A percentile compares a stretch with the other conserved stretches of the same genome.
Conservation (phyloP, 805 yeast species). For the Cyberlindnera xylosilytica region DNA sequence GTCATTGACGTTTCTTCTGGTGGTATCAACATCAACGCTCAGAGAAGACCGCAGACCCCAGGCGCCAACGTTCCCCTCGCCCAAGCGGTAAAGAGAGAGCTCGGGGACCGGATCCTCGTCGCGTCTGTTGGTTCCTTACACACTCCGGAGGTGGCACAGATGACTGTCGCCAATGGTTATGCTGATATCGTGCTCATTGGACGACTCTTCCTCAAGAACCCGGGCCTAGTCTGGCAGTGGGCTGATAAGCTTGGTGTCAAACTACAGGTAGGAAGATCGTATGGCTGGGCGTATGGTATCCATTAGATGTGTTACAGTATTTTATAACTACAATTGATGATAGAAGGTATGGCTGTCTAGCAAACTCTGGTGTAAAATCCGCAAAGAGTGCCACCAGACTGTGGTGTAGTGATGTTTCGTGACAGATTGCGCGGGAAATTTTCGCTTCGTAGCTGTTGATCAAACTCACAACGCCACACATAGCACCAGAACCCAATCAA, state of each 20-base stretch:
- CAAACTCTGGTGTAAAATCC: too few species aligned
- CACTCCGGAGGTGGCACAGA: not conserved
- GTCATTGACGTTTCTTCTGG: not conserved
- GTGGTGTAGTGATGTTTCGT: constrained; percentile 2
- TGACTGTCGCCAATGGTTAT: constrained; percentile 34
- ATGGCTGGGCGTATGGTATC: not conserved
- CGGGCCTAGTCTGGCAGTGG: constrained; percentile 45
- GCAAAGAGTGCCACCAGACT: too few species aligned
- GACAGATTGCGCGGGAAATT: too few species aligned
- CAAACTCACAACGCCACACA: not conserved
- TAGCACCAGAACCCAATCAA: too few species aligned
- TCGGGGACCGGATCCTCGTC: not conserved
- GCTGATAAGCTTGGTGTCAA: constrained; percentile 33
- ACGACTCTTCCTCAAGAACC: constrained; percentile 41
- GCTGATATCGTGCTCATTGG: constrained; percentile 49
- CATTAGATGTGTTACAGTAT: too few species aligned
- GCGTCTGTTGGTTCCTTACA: not conserved
- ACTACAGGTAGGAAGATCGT: not conserved
- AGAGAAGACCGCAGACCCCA: not conserved
- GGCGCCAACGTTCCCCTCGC: not conserved
- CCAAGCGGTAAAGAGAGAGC: not conserved
- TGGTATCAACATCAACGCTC: not conserved
- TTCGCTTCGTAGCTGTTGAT: too few species aligned
- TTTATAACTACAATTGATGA: too few species aligned
- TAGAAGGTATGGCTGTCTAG: too few species aligned